Conservation (phyloP, 805 yeast species). For the Nakazawaea populi region DNA sequence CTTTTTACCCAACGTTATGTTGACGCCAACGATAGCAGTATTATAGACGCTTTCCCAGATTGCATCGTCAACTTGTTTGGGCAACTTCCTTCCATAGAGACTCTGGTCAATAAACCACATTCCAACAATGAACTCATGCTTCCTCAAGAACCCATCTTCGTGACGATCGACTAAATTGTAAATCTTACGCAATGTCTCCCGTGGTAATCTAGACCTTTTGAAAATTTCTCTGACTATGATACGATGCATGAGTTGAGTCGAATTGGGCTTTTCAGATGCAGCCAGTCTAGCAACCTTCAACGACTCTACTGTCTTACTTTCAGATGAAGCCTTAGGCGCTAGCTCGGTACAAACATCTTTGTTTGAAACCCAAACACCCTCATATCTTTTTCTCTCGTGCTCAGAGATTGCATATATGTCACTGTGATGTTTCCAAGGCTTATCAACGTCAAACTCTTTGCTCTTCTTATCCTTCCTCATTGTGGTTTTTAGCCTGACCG, state of each 20-base stretch:
- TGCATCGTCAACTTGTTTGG: slow-evolving; percentile 55
- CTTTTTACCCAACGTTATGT: slow-evolving; percentile 27
- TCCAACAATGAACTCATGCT: slow-evolving; percentile 87
- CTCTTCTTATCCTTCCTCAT: slow-evolving; percentile 39
- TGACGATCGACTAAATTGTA: slow-evolving; percentile 79
- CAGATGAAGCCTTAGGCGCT: neutral
- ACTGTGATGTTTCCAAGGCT: slow-evolving; percentile 89
- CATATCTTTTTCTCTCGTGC: slow-evolving; percentile 80
- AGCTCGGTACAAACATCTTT: slow-evolving; percentile 53
- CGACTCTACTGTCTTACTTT: slow-evolving; percentile 9
- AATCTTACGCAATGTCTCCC: slow-evolving; percentile 52
- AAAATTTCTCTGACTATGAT: slow-evolving; percentile 73
- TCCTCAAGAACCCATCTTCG: slow-evolving; percentile 71
- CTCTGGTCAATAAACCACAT: slow-evolving; percentile 98
- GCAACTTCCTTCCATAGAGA: slow-evolving; percentile 86
- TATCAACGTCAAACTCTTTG: slow-evolving; percentile 67
- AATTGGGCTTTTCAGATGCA: neutral
- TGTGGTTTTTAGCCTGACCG: slow-evolving; percentile 43
- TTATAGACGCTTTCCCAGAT: slow-evolving; percentile 78
- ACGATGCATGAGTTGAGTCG: slow-evolving; percentile 38
- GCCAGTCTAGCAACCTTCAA: slow-evolving; percentile 20
- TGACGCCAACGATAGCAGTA: slow-evolving; percentile 27
- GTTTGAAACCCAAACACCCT: slow-evolving; percentile 91
- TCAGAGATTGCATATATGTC: slow-evolving; percentile 44
- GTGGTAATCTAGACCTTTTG: slow-evolving; percentile 70